phyloP scores from a whole-genome alignment of 148 eudicot genomes.

The Fagopyrum esculentum region DNA sequence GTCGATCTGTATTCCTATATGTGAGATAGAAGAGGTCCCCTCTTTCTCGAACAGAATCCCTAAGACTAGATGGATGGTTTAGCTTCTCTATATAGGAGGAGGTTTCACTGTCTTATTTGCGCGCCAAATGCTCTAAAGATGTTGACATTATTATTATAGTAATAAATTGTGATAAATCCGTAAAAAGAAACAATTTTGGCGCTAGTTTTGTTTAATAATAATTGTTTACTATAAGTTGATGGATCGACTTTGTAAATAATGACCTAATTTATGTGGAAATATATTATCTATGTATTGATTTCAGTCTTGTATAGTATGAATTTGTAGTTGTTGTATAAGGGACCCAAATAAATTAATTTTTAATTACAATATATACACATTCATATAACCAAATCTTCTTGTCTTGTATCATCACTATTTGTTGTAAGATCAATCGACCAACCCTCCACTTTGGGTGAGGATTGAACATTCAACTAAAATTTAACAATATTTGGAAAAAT shows the following conservation, averaged over 20 bases:
- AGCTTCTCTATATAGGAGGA: background rate
- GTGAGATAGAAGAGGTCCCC: background rate
- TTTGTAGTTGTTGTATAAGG: background rate
- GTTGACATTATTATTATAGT: background rate
- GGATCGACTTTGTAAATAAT: too few relatives aligned
- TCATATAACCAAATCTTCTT: too few relatives aligned
- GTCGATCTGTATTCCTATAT: background rate
- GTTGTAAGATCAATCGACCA: too few relatives aligned
- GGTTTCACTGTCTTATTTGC: background rate
- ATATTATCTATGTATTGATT: background rate
- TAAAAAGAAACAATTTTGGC: background rate
- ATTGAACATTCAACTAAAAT: too few relatives aligned
- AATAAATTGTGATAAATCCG: background rate
- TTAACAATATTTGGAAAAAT: too few relatives aligned
- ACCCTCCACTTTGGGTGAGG: too few relatives aligned
- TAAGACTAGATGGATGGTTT: background rate
- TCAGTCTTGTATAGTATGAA: background rate
- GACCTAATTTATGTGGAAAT: background rate
- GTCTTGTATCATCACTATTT: too few relatives aligned
- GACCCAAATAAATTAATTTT: too few relatives aligned
- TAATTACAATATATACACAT: too few relatives aligned
- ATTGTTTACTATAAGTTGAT: too few relatives aligned
- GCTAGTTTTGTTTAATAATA: too few relatives aligned
- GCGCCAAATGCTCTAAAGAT: background rate
- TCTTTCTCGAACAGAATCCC: too few relatives aligned